These are phyloP conservation scores for Pichia norvegensis DNA, from an alignment of 1,139 yeast species.

Conservation along the genomic window DNA sequence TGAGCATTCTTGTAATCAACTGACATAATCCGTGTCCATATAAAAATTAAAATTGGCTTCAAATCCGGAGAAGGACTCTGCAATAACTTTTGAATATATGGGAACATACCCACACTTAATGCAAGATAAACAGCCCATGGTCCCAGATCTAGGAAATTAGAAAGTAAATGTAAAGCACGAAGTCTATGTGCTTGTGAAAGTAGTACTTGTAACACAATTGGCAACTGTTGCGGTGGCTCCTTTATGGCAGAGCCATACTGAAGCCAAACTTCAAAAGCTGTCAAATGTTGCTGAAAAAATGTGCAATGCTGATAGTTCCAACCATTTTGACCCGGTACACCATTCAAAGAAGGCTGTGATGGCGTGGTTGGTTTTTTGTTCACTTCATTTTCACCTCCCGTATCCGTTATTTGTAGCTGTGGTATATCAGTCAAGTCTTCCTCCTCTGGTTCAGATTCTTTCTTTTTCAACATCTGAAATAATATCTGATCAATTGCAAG, in stretches of 20 bases:
- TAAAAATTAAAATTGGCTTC: conserved; percentile 87
- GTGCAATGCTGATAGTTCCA: conserved; percentile 76
- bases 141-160: conserved; percentile 85
- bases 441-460: conserved; percentile 18
- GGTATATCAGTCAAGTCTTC: conserved; percentile 23
- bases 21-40: conserved; percentile 98
- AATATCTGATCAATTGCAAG: conserved; percentile 91
- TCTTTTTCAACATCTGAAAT: conserved; percentile 50
- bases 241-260: conserved; percentile 80
- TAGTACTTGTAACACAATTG: conserved; percentile 86
- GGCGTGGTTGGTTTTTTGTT: not conserved
- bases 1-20: conserved; percentile 88
- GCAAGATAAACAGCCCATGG: conserved; percentile 97
- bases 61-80: conserved; percentile 96
- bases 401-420: conserved; percentile 20
- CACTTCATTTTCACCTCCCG: not conserved
- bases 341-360: not conserved
- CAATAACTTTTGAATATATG: conserved; percentile 80
- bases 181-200: conserved; percentile 91
- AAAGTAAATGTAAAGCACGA: conserved; percentile 75
- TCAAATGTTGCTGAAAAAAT: conserved; percentile 90
- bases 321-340: conserved; percentile 10
- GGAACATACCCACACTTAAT: conserved; percentile 89
- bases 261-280: conserved; percentile 95
- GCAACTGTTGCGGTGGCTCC: conserved; percentile 90